A percentile compares a stretch with the other conserved stretches of the same genome.
Evolutionary conservation across 768 basidiomycete species (phyloP).

Genomic region (Hemileccinum rubropunctum): DNA sequence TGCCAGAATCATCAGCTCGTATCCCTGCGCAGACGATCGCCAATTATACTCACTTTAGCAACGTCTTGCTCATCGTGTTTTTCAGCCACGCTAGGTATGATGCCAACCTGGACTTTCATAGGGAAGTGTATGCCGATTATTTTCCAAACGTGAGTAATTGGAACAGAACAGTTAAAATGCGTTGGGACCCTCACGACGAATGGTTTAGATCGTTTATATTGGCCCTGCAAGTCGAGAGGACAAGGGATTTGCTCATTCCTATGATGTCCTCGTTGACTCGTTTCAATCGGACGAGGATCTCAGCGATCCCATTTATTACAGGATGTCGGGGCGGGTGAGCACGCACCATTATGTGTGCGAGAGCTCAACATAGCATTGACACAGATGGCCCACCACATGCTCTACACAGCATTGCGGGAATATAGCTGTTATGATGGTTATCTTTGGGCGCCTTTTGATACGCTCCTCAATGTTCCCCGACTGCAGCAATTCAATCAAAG

Average conservation of each 20-base stretch:
- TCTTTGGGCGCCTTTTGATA: constrained; percentile 53
- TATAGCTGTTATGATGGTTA: constrained; percentile 48
- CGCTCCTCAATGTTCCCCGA: constrained; percentile 48
- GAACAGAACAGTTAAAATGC: no score
- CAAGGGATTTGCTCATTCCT: constrained; percentile 45
- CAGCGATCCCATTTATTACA: constrained; percentile 33
- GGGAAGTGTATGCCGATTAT: constrained; percentile 44
- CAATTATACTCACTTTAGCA: constrained; percentile 37
- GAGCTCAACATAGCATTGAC: constrained; percentile 2
- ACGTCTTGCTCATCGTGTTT: constrained; percentile 46
- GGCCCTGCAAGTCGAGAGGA: constrained; percentile 47
- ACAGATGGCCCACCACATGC: constrained; percentile 53
- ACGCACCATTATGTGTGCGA: neutral
- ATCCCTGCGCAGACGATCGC: constrained; percentile 16
- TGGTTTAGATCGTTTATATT: constrained; percentile 43
- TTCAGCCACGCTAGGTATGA: constrained; percentile 50
- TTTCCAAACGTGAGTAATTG: constrained; percentile 45
- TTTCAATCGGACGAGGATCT: constrained; percentile 46
- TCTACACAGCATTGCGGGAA: constrained; percentile 44
- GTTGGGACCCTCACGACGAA: neutral
- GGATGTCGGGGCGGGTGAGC: constrained; percentile 44
- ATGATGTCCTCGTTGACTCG: constrained; percentile 48
- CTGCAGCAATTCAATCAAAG: constrained; percentile 44
- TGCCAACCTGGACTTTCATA: constrained; percentile 44
- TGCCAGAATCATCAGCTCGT: constrained; percentile 20